Percentiles rank a stretch among this genome's conserved stretches.
These are phyloP conservation scores for Pouteria glomerata DNA, from an alignment of 148 eudicot genomes.

Conservation along the genomic window DNA sequence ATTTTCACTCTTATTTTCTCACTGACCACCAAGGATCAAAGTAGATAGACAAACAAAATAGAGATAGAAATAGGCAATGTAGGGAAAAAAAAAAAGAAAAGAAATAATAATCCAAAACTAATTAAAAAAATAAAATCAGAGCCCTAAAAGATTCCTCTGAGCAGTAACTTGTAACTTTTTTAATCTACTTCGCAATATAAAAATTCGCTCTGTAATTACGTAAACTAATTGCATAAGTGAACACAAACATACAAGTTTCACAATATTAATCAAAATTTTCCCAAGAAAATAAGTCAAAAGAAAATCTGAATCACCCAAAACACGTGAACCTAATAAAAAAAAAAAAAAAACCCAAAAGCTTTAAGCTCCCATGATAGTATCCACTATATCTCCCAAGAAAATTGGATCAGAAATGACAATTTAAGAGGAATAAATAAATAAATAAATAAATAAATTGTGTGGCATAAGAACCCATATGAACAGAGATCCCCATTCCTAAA, in stretches of 20 bases:
- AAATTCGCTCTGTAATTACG: constrained; percentile 4
- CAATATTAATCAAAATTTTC: background rate
- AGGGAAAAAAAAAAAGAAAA: background rate
- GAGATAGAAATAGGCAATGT: background rate
- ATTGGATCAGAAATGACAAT: constrained; percentile 9
- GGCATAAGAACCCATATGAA: background rate
- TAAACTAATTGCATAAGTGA: background rate
- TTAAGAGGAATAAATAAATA: too few species aligned
- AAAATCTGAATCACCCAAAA: background rate
- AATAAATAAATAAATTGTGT: background rate
- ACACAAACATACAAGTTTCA: background rate
- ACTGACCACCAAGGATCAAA: background rate
- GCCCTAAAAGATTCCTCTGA: too few species aligned
- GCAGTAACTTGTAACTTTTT: background rate
- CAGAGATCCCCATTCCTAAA: background rate
- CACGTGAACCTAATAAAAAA: background rate
- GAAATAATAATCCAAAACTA: too few species aligned
- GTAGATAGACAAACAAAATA: background rate
- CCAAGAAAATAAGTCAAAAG: background rate
- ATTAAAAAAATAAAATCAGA: background rate
- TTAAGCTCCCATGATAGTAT: background rate
- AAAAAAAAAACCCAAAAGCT: background rate
- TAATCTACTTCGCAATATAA: background rate
- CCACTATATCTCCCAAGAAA: background rate
- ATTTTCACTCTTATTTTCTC: constrained; percentile 40